A percentile compares a stretch with the other conserved stretches of the same genome.
These are phyloP conservation scores for Pichia thaimueangensis DNA, from an alignment of 805 yeast genomes.

Conservation along the genomic window DNA sequence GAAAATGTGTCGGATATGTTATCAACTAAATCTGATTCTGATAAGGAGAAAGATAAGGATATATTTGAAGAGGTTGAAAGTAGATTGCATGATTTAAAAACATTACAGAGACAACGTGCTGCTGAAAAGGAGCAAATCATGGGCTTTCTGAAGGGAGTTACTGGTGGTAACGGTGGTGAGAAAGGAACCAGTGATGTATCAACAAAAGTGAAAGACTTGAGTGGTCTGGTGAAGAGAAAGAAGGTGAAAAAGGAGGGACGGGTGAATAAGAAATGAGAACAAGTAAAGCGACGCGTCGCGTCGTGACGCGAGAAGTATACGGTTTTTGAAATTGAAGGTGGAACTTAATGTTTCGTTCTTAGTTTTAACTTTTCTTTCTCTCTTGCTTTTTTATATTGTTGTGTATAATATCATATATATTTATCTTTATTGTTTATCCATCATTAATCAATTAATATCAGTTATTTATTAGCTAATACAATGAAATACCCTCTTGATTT, in stretches of 20 bases:
- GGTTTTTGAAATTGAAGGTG: background rate
- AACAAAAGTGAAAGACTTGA: background rate
- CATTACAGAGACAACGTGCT: conserved; percentile 27
- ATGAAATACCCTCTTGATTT: conserved; percentile 26
- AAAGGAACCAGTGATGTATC: background rate
- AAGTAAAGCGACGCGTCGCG: background rate
- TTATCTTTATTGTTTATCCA: too few species aligned
- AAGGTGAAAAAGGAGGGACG: conserved; percentile 29
- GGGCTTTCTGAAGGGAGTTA: conserved; percentile 47
- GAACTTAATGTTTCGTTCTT: background rate
- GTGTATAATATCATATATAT: too few species aligned
- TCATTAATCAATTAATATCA: too few species aligned
- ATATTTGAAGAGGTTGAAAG: conserved; percentile 50
- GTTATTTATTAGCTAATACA: background rate
- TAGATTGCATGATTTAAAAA: conserved; percentile 51
- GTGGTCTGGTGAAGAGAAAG: conserved; percentile 2
- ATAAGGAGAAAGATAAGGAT: conserved; percentile 30
- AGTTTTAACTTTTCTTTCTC: too few species aligned
- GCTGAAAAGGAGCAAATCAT: conserved; percentile 39
- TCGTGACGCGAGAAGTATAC: background rate
- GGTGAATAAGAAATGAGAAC: conserved; percentile 14
- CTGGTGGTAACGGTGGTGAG: background rate
- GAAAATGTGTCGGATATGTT: conserved; percentile 23
- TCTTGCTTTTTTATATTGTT: too few species aligned
- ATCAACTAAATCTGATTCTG: conserved; percentile 29